Conservation (phyloP, 2,329 filamentous ascomycete species). For the Fusarium sp. region DNA sequence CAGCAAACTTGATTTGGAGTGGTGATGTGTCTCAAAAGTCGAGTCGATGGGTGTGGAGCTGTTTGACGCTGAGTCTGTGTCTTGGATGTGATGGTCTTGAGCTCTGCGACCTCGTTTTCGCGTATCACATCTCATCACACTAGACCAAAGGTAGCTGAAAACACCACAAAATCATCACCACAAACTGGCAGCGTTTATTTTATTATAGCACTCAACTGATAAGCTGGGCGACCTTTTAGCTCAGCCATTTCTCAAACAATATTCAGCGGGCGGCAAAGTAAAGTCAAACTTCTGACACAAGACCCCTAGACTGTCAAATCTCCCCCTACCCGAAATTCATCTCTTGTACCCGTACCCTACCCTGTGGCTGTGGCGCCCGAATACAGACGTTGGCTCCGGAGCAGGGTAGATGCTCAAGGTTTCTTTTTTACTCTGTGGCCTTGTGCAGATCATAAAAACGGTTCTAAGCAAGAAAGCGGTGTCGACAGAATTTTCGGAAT, state of each 20-base stretch:
- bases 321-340: slow-evolving; percentile 17
- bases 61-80: slow-evolving; percentile 8
- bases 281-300: slow-evolving; percentile 13
- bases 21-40: slow-evolving; percentile 7
- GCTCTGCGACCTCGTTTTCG: slow-evolving; percentile 10
- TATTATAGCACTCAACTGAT: background rate
- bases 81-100: slow-evolving; percentile 2
- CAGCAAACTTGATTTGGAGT: slow-evolving; percentile 18
- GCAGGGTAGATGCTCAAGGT: slow-evolving; percentile 18
- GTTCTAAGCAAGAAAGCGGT: slow-evolving; percentile 36
- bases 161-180: slow-evolving; percentile 26
- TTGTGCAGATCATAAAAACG: slow-evolving; percentile 39
- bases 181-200: background rate
- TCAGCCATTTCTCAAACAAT: slow-evolving; percentile 13
- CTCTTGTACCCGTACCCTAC: background rate
- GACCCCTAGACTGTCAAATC: slow-evolving; percentile 35
- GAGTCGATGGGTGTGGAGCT: slow-evolving; percentile 5
- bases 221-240: slow-evolving; percentile 14
- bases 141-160: slow-evolving; percentile 17
- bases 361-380: slow-evolving; percentile 20
- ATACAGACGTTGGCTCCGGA: slow-evolving; percentile 1
- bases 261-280: slow-evolving; percentile 24
- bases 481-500: slow-evolving; percentile 28
- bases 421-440: slow-evolving; percentile 12
- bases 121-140: slow-evolving; percentile 4